phyloP scores from a whole-genome alignment of 129 eudicot species.

The Gnaphalium uliginosum region DNA sequence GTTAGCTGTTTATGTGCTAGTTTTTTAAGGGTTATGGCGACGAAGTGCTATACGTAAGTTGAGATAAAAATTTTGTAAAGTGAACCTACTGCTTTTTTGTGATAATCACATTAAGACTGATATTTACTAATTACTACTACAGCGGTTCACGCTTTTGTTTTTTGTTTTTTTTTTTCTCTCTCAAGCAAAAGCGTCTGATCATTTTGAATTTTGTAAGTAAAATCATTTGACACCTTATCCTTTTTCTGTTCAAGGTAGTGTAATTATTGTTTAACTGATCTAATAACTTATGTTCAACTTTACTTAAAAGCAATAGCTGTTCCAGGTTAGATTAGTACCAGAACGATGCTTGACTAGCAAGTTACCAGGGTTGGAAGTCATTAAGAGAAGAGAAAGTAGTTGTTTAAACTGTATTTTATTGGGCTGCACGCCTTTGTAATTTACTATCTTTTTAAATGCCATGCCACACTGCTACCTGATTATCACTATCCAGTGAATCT shows the following conservation, averaged over 20 bases:
- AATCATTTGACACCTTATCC: background rate
- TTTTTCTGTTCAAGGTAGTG: background rate
- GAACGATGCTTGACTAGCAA: constrained; percentile 2
- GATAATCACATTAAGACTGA: background rate
- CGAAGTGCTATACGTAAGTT: background rate
- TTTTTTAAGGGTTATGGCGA: background rate
- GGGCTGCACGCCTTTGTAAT: constrained; percentile 12
- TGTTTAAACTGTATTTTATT: constrained; percentile 8
- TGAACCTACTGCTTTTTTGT: no score
- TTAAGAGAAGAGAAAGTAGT: background rate
- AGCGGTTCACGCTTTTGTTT: background rate
- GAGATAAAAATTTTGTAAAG: background rate
- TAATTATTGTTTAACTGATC: constrained; percentile 8
- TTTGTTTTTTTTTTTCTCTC: no score
- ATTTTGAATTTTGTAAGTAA: background rate
- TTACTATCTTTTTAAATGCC: background rate
- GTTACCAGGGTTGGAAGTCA: background rate
- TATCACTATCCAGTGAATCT: constrained; percentile 17
- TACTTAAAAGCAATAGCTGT: constrained; percentile 17
- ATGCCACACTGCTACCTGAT: background rate
- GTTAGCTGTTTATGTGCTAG: constrained; percentile 26
- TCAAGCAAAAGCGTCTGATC: background rate
- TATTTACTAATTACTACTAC: constrained; percentile 3
- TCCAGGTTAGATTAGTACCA: constrained; percentile 1
- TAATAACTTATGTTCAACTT: background rate